These are phyloP conservation scores for Aphanomyces astaci DNA, from an alignment of 352 stramenopile species.

Conservation along the genomic window DNA sequence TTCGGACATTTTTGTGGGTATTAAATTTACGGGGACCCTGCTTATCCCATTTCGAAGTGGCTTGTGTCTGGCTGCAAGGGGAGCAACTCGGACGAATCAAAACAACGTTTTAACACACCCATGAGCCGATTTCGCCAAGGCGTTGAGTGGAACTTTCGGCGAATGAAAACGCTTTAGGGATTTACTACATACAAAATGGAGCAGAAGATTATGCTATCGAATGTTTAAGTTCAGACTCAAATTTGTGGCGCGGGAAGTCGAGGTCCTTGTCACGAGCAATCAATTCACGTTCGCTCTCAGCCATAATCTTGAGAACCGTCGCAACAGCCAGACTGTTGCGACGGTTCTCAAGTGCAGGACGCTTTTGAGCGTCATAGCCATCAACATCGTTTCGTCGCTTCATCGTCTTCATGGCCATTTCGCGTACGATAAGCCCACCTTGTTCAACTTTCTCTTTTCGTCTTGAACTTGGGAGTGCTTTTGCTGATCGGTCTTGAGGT, in stretches of 20 bases:
- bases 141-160: slow-evolving; percentile 24
- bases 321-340: not conserved
- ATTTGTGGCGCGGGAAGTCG: not conserved
- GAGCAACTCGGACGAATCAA: not conserved
- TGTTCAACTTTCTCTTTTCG: not conserved
- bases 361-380: not conserved
- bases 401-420: not conserved
- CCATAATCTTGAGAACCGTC: too few species aligned
- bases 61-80: slow-evolving; percentile 20
- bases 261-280: not conserved
- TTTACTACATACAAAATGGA: slow-evolving; percentile 20
- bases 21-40: slow-evolving; percentile 17
- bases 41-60: slow-evolving; percentile 13
- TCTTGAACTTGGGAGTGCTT: not conserved
- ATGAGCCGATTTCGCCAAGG: slow-evolving; percentile 20
- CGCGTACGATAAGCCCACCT: not conserved
- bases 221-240: not conserved
- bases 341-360: not conserved
- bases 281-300: not conserved
- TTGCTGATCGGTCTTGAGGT: not conserved
- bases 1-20: not conserved
- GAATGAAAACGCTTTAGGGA: slow-evolving; percentile 21
- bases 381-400: not conserved
- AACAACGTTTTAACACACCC: slow-evolving; percentile 11
- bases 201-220: not conserved